Percentiles rank a stretch among this genome's conserved stretches.
Conservation (phyloP, 2,329 filamentous ascomycete species). For the Rutstroemia sp. region DNA sequence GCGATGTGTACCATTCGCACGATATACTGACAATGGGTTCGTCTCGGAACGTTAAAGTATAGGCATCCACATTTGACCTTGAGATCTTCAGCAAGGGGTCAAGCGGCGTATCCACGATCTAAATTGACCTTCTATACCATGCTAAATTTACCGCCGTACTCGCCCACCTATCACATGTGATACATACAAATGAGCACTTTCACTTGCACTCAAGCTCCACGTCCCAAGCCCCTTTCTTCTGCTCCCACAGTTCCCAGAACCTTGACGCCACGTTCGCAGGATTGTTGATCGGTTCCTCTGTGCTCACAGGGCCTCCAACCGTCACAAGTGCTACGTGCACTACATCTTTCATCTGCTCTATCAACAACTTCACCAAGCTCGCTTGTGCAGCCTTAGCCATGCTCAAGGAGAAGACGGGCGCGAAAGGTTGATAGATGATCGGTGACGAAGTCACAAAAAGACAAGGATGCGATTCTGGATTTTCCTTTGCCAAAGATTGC, state of each 20-base stretch:
- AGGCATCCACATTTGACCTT: too few species aligned
- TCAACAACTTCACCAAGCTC: constrained; percentile 40
- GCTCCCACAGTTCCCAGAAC: constrained; percentile 38
- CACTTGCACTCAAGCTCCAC: constrained; percentile 29
- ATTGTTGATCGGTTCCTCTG: constrained; percentile 35
- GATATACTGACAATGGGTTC: too few species aligned
- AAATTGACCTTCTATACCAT: too few species aligned
- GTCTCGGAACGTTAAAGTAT: too few species aligned
- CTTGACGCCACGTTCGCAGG: constrained; percentile 39
- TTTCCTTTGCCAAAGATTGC: neutral
- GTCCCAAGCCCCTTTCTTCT: constrained; percentile 30
- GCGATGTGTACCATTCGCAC: too few species aligned
- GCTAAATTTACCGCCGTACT: too few species aligned
- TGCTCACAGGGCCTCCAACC: constrained; percentile 37
- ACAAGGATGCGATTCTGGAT: neutral
- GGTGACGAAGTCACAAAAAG: constrained; percentile 5
- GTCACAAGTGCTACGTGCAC: constrained; percentile 41
- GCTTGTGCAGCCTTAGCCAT: constrained; percentile 44
- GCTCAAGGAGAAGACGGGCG: constrained; percentile 41
- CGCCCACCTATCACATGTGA: too few species aligned
- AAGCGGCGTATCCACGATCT: too few species aligned
- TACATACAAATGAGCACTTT: too few species aligned
- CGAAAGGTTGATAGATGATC: constrained; percentile 33
- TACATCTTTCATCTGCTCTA: constrained; percentile 27
- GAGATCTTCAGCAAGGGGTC: too few species aligned